Conservation (phyloP, 139 green algal species). For the Chlorella sp. region DNA sequence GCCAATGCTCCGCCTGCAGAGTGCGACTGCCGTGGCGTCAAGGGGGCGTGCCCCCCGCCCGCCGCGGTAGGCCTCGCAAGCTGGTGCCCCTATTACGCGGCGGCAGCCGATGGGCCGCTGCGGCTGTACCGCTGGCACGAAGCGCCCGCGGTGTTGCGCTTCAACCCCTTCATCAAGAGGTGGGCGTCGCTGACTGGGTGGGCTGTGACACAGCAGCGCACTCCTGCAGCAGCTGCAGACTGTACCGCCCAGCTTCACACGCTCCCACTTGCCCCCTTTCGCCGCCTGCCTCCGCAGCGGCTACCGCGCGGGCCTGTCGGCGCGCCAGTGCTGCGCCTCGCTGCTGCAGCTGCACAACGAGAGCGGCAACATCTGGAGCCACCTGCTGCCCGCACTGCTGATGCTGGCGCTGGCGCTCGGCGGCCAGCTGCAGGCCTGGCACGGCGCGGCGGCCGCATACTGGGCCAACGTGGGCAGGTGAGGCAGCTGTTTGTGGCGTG, state of each 20-base stretch:
- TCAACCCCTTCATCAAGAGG: conserved; percentile 53
- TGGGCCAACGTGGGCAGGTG: conserved; percentile 9
- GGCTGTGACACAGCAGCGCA: too few species aligned
- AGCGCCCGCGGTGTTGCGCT: conserved; percentile 54
- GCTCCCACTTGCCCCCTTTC: too few species aligned
- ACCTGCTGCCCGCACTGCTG: conserved; percentile 40
- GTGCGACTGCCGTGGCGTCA: conserved; percentile 27
- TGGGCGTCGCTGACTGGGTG: too few species aligned
- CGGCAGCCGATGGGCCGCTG: neutral
- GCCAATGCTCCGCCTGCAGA: neutral
- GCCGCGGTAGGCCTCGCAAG: too few species aligned
- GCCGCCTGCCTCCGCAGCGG: neutral
- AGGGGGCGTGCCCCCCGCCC: neutral
- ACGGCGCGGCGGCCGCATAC: conserved; percentile 21
- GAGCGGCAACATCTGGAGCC: conserved; percentile 55
- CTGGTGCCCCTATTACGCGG: conserved; percentile 10
- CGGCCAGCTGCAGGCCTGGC: conserved; percentile 40
- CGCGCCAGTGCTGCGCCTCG: conserved; percentile 43
- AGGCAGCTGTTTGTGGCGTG: too few species aligned
- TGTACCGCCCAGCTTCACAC: too few species aligned
- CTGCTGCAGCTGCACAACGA: conserved; percentile 57
- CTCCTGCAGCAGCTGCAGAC: too few species aligned
- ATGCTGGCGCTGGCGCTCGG: conserved; percentile 7
- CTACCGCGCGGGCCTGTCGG: conserved; percentile 51
- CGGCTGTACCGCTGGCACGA: conserved; percentile 51